Evolutionary conservation across 768 basidiomycete species (phyloP).

Genomic region (Boletus rubropictus): DNA sequence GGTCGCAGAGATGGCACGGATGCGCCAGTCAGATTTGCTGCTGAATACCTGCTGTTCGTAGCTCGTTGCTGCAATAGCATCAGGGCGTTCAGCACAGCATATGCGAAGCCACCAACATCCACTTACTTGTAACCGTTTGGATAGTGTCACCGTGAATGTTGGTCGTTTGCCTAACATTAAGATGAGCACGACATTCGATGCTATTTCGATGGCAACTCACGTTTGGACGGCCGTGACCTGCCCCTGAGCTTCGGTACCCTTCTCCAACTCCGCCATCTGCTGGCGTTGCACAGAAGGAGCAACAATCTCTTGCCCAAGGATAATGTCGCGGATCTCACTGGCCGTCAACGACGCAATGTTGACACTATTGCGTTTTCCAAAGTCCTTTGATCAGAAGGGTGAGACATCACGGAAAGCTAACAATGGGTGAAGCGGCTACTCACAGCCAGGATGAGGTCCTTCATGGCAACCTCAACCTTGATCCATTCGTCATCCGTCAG

Average conservation of each 20-base stretch:
- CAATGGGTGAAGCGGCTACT: constrained; percentile 19
- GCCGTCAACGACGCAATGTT: constrained; percentile 97
- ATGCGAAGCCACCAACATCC: background rate
- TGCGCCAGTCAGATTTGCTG: constrained; percentile 99
- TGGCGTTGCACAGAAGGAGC: constrained; percentile 94
- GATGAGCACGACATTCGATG: constrained; percentile 2
- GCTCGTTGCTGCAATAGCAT: constrained; percentile 61
- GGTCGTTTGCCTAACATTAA: constrained; percentile 68
- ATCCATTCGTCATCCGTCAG: constrained; percentile 96
- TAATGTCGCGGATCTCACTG: constrained; percentile 96
- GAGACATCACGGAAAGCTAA: constrained; percentile 5
- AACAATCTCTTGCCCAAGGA: constrained; percentile 97
- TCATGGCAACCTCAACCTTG: constrained; percentile 97
- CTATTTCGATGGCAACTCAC: constrained; percentile 29
- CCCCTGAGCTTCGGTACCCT: constrained; percentile 87
- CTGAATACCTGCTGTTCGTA: constrained; percentile 99
- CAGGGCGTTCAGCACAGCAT: constrained; percentile 1
- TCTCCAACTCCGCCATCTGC: constrained; percentile 99
- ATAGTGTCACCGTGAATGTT: constrained; percentile 97
- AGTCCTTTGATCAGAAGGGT: constrained; percentile 53
- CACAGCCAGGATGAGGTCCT: constrained; percentile 89
- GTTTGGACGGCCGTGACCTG: constrained; percentile 97
- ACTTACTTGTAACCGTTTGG: constrained; percentile 85
- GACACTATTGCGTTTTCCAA: constrained; percentile 97
- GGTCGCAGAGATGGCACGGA: constrained; percentile 95